Conservation (phyloP, 164 flowering plant species). For the Dillenia turbinata region DNA sequence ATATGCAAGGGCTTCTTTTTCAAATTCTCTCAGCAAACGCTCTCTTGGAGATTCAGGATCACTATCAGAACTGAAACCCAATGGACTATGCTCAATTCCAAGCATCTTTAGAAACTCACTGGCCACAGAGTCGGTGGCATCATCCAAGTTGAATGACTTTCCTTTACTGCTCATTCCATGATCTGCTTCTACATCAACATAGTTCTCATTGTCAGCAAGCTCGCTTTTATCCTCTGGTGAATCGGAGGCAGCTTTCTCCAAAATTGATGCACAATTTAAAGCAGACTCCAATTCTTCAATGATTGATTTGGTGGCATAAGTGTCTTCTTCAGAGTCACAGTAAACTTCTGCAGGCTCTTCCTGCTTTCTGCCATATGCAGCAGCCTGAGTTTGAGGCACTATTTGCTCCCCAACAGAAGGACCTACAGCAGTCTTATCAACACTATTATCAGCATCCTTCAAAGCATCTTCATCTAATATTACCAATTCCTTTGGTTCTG, state of each 20-base stretch:
- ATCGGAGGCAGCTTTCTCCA: slow-evolving; percentile 35
- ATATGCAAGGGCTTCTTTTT: slow-evolving; percentile 61
- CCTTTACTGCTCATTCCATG: slow-evolving; percentile 24
- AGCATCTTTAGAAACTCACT: slow-evolving; percentile 78
- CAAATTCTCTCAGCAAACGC: slow-evolving; percentile 79
- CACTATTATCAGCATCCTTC: slow-evolving; percentile 17
- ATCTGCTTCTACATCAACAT: slow-evolving; percentile 24
- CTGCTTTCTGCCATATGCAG: slow-evolving; percentile 5
- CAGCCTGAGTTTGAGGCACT: slow-evolving; percentile 11
- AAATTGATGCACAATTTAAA: slow-evolving; percentile 28
- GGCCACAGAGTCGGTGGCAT: slow-evolving; percentile 63
- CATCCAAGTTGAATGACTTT: slow-evolving; percentile 62
- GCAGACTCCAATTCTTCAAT: slow-evolving; percentile 60
- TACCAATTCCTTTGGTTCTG: slow-evolving; percentile 13
- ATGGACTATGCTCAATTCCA: slow-evolving; percentile 73
- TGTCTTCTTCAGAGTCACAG: slow-evolving; percentile 19
- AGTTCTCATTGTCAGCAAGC: slow-evolving; percentile 12
- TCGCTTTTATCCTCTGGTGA: slow-evolving; percentile 33
- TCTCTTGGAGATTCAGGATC: slow-evolving; percentile 94
- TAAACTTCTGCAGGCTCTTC: slow-evolving; percentile 17
- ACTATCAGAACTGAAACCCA: slow-evolving; percentile 65
- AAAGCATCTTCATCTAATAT: slow-evolving; percentile 17
- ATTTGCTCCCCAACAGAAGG: slow-evolving; percentile 13
- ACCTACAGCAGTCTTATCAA: slow-evolving; percentile 4
- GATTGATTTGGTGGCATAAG: slow-evolving; percentile 23